A percentile compares a stretch with the other conserved stretches of the same genome.
phyloP scores from a whole-genome alignment of 78 protist genomes.

The Dictyostelium discoideum region dicty_2.7 NC_007091.3:2159501-2160000 shows the following conservation, averaged over 20 bases:
- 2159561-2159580: too few species aligned
- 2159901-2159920: neutral
- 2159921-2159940: slow-evolving; percentile 25
- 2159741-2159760: neutral
- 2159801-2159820: neutral
- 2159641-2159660: slow-evolving; percentile 1
- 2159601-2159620: neutral
- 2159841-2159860: slow-evolving; percentile 30
- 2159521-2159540: too few species aligned
- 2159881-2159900: neutral
- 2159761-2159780: neutral
- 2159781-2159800: slow-evolving; percentile 2
- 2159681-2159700: slow-evolving; percentile 7
- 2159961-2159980: slow-evolving; percentile 11
- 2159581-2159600: neutral
- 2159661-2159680: slow-evolving; percentile 10
- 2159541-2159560: too few species aligned
- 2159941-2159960: neutral
- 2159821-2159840: slow-evolving; percentile 32
- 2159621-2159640: neutral
- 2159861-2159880: neutral
- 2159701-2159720: neutral
- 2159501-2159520: too few species aligned
- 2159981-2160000: neutral
- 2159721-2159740: neutral